Conservation (phyloP, 164 flowering plant genomes). For the Kingdonia uniflora region DNA sequence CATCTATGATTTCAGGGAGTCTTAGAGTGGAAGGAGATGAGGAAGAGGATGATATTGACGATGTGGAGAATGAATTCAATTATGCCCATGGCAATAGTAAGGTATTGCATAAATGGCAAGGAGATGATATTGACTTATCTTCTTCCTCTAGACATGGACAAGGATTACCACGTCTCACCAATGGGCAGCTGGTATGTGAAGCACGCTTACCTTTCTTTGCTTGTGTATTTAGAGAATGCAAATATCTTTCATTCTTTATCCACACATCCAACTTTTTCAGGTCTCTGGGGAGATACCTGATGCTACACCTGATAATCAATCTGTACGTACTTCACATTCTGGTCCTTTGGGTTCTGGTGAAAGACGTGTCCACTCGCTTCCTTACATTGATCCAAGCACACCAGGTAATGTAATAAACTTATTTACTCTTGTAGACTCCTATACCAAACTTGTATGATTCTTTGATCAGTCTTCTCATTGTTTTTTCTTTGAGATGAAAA, state of each 20-base stretch:
- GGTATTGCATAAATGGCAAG: constrained; percentile 53
- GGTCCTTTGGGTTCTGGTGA: constrained; percentile 90
- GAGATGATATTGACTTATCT: constrained; percentile 70
- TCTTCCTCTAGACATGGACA: constrained; percentile 77
- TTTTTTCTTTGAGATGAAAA: constrained; percentile 3
- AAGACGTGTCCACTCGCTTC: constrained; percentile 57
- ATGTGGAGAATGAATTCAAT: constrained; percentile 83
- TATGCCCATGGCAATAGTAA: constrained; percentile 46
- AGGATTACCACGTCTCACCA: constrained; percentile 84
- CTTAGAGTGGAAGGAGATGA: constrained; percentile 95
- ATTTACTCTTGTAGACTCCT: background rate
- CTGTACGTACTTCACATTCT: constrained; percentile 70
- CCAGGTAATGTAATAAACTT: constrained; percentile 48
- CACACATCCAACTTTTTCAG: constrained; percentile 23
- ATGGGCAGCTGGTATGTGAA: constrained; percentile 62
- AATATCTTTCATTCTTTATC: background rate
- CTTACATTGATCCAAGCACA: constrained; percentile 78
- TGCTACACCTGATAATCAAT: constrained; percentile 73
- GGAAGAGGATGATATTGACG: constrained; percentile 96
- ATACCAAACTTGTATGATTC: background rate
- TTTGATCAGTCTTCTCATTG: constrained; percentile 7
- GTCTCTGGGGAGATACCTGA: constrained; percentile 86
- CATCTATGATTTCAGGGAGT: constrained; percentile 48
- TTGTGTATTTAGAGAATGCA: background rate
- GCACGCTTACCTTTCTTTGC: background rate